Evolutionary conservation across 2,329 filamentous ascomycete species (phyloP), one percentile per base, ranked within the genome.

Genomic region (Pseudogymnoascus sp.): DNA sequence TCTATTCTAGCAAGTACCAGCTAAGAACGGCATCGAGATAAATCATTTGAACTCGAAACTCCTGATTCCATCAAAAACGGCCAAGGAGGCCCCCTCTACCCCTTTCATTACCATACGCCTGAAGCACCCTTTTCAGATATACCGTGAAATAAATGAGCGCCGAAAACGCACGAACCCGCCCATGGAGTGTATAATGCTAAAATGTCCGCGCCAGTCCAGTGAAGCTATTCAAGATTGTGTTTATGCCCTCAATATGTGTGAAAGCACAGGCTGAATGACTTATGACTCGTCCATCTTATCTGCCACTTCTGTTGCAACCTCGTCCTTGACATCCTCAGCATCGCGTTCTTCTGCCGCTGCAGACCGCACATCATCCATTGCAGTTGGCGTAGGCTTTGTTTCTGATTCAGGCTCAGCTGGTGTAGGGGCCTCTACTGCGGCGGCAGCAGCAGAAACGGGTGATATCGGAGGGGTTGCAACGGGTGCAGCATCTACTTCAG

Each of bases 401-500:
- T 74, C 74, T 3, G 71, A 60, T 9, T 64, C 66, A 65, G 73
- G 69, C 37, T 74, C 73, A 28, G 72, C 72, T 3, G 69, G 66
- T 63, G 66, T 61, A 43, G 62, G 60, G n/a, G 62, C 43, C 21
- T 64, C 62, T 6, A 63, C 37, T 37, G 62, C 62, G 59, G 46
- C 43, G 4, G 64, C 38, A 31, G 64, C 53, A 14, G 59, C n/a
- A n/a, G n/a, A 60, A 38, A 60, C 59, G 12, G 59, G 59, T 60
- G 59, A 37, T 38, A 40, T 40, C 3, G 64, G 43, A 8, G 60
- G 53, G 21, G 53, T 42, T 8, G 46, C 34, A 14, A 43, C 28
- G 9, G 62, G 59, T 21, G 56, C 37, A 49, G 62, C 62, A 4
- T 31, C 63, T 18, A 42, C 53, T 60, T 65, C 65, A 12, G 60